Percentiles rank a stretch among this genome's conserved stretches.
phyloP scores from a whole-genome alignment of 768 basidiomycete genomes.

The Boletus rubescentipes region DNA sequence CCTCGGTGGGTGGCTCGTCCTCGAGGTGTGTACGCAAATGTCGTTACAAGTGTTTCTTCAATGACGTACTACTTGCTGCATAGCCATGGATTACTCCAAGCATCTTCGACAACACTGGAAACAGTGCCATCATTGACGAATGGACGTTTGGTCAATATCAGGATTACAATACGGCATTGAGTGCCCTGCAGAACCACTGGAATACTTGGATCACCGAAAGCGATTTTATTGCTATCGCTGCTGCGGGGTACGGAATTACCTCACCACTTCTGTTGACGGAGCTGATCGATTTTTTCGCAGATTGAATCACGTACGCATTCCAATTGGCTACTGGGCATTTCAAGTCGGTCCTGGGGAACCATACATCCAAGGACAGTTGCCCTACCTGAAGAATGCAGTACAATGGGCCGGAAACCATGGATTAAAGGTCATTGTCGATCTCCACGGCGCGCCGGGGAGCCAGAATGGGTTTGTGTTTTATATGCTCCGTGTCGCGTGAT shows the following conservation, averaged over 20 bases:
- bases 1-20: constrained; percentile 66
- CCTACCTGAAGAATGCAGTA: constrained; percentile 66
- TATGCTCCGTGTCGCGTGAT: not conserved
- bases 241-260: constrained; percentile 55
- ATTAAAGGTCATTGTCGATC: constrained; percentile 80
- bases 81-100: constrained; percentile 82
- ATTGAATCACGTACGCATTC: constrained; percentile 79
- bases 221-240: constrained; percentile 75
- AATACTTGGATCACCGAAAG: constrained; percentile 79
- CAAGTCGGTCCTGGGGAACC: constrained; percentile 79
- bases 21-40: constrained; percentile 39
- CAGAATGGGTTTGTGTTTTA: constrained; percentile 64
- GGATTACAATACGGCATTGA: constrained; percentile 45
- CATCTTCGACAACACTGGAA: constrained; percentile 58
- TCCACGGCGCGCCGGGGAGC: constrained; percentile 79
- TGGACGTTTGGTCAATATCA: constrained; percentile 75
- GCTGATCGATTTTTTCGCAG: constrained; percentile 35
- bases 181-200: constrained; percentile 68
- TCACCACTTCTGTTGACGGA: not conserved
- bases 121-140: constrained; percentile 65
- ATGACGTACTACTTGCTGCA: constrained; percentile 44
- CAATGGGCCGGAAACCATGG: constrained; percentile 68
- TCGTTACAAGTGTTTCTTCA: not conserved
- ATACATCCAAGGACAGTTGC: constrained; percentile 72
- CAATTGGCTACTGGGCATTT: constrained; percentile 91